phyloP scores from a whole-genome alignment of 768 basidiomycete genomes.

The Favolaschia claudopus region DNA sequence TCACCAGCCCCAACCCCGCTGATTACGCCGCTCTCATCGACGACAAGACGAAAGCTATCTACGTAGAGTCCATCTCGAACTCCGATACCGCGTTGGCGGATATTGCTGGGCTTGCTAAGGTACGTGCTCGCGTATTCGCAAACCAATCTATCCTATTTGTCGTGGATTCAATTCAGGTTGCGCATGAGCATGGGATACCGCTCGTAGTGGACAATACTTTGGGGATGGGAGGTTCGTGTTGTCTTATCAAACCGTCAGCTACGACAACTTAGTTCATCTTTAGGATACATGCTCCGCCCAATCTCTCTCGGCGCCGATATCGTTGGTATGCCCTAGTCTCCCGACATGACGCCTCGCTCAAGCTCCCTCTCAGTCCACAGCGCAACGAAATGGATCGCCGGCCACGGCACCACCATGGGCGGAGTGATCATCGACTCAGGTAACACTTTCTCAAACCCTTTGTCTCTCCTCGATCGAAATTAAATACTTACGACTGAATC shows the following conservation, averaged over 20 bases:
- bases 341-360: too few species aligned
- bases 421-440: too few species aligned
- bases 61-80: constrained; percentile 78
- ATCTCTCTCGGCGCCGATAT: constrained; percentile 83
- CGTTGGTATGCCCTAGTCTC: constrained; percentile 77
- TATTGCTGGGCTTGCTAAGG: constrained; percentile 73
- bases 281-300: constrained; percentile 70
- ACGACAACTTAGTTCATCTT: background rate
- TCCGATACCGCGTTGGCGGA: constrained; percentile 72
- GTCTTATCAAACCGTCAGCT: background rate
- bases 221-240: constrained; percentile 63
- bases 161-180: constrained; percentile 50
- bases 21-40: constrained; percentile 73
- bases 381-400: too few species aligned
- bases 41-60: constrained; percentile 77
- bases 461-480: too few species aligned
- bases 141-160: background rate
- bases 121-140: constrained; percentile 25
- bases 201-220: constrained; percentile 85
- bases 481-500: too few species aligned
- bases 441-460: too few species aligned
- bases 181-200: constrained; percentile 76
- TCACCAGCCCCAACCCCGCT: constrained; percentile 58
- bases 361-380: too few species aligned
- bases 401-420: too few species aligned